Conservation (phyloP, 2,329 filamentous ascomycete genomes). For the Ploettnerulaceae sp. region DNA sequence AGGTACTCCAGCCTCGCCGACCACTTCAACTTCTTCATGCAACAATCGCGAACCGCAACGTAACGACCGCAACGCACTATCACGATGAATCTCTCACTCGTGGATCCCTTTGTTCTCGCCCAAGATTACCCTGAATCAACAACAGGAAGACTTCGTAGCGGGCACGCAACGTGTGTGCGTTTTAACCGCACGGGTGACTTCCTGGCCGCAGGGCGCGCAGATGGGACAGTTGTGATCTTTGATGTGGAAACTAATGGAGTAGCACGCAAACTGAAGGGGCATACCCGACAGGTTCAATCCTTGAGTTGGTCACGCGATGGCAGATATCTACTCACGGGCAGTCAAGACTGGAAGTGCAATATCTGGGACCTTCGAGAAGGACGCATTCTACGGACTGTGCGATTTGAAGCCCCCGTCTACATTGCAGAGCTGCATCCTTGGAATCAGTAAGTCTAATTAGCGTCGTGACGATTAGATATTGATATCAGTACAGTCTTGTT, state of each 20-base stretch:
- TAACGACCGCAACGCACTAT: not conserved
- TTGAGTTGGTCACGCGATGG: constrained; percentile 93
- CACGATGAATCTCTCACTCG: constrained; percentile 64
- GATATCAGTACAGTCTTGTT: constrained; percentile 51
- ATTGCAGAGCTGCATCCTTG: constrained; percentile 91
- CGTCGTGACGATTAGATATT: not conserved
- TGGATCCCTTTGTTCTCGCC: constrained; percentile 65
- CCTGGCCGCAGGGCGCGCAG: constrained; percentile 86
- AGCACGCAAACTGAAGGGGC: constrained; percentile 86
- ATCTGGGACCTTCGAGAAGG: constrained; percentile 82
- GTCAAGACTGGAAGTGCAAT: constrained; percentile 94
- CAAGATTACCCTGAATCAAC: constrained; percentile 88
- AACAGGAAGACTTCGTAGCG: constrained; percentile 75
- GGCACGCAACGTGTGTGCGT: constrained; percentile 63
- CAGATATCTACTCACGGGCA: constrained; percentile 84
- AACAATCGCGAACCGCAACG: not conserved
- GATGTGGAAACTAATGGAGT: constrained; percentile 97
- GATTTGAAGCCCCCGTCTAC: constrained; percentile 90
- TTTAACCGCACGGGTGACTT: constrained; percentile 96
- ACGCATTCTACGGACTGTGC: constrained; percentile 72
- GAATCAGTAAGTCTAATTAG: constrained; percentile 62
- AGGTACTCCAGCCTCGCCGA: too few relatives aligned
- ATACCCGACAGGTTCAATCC: constrained; percentile 90
- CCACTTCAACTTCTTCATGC: not conserved
- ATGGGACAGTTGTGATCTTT: constrained; percentile 93